Evolutionary conservation across 163 green algal genomes (phyloP).

Genomic region (Chloromonas sp.): DNA sequence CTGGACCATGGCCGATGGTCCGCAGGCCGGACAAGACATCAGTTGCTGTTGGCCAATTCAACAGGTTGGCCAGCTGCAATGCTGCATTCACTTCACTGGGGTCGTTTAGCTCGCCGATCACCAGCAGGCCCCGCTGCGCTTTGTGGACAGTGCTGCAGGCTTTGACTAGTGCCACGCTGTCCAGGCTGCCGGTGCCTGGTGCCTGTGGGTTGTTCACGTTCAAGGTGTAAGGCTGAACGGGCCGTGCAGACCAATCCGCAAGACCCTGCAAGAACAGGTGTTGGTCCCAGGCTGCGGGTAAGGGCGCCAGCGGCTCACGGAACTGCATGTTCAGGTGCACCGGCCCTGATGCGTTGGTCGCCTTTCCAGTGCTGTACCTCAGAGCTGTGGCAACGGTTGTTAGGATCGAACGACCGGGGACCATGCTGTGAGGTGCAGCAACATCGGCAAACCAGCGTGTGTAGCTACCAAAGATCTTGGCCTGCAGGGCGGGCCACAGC

Average conservation of each 20-base stretch:
- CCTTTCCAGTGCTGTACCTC: conserved; percentile 10
- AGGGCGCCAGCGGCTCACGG: conserved; percentile 86
- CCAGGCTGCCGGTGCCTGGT: too few relatives aligned
- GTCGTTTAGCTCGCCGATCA: conserved; percentile 62
- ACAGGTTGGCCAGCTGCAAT: conserved; percentile 38
- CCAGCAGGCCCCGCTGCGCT: conserved; percentile 60
- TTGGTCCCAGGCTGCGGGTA: conserved; percentile 40
- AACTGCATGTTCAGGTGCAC: conserved; percentile 94
- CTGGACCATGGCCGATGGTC: conserved; percentile 31
- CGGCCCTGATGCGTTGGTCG: conserved; percentile 44
- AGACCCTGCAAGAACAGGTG: conserved; percentile 49
- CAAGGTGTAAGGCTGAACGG: conserved; percentile 50
- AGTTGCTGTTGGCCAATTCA: conserved; percentile 84
- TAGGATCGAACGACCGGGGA: conserved; percentile 62
- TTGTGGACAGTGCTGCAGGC: conserved; percentile 25
- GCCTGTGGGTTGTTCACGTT: background rate
- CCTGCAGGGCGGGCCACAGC: conserved; percentile 32
- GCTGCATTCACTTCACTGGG: conserved; percentile 54
- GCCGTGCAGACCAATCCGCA: conserved; percentile 46
- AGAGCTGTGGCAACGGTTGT: conserved; percentile 66
- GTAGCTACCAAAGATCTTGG: conserved; percentile 90
- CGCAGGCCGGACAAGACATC: conserved; percentile 87
- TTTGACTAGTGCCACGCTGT: background rate
- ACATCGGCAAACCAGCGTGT: conserved; percentile 72
- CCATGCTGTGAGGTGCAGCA: conserved; percentile 47